phyloP scores from a whole-genome alignment of 257 asterid species.

The Cruciata laevipes region DNA sequence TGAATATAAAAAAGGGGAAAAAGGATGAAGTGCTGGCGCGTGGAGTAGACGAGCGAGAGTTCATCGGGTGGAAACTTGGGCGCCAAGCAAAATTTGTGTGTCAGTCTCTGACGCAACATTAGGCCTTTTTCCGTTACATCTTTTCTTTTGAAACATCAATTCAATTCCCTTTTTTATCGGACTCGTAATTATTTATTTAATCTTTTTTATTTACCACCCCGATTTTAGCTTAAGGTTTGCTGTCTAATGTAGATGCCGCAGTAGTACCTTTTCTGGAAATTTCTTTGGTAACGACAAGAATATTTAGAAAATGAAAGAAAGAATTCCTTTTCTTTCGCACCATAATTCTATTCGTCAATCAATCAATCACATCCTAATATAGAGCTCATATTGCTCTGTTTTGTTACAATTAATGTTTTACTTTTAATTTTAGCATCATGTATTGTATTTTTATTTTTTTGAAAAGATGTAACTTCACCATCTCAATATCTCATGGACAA shows the following conservation, averaged over 20 bases:
- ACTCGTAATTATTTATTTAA: neutral
- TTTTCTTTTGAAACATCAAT: neutral
- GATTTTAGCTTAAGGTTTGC: neutral
- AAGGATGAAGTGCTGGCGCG: constrained; percentile 3
- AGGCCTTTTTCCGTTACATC: constrained; percentile 2
- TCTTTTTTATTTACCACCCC: neutral
- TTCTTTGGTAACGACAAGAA: neutral
- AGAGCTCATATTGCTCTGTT: neutral
- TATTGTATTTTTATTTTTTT: neutral
- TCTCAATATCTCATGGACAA: neutral
- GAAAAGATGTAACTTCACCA: neutral
- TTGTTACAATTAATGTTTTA: neutral
- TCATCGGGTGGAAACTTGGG: constrained; percentile 22
- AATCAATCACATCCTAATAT: neutral
- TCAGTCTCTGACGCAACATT: constrained; percentile 9
- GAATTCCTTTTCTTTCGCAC: neutral
- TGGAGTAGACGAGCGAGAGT: neutral
- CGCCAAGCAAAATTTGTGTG: constrained; percentile 20
- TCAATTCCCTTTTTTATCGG: constrained; percentile 1
- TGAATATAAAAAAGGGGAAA: neutral
- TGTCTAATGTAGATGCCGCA: neutral
- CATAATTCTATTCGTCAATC: neutral
- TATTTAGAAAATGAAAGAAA: neutral
- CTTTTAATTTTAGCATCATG: neutral
- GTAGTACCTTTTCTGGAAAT: neutral